phyloP scores from a whole-genome alignment of 73 alveolate genomes.

The Tetrahymena borealis region DNA sequence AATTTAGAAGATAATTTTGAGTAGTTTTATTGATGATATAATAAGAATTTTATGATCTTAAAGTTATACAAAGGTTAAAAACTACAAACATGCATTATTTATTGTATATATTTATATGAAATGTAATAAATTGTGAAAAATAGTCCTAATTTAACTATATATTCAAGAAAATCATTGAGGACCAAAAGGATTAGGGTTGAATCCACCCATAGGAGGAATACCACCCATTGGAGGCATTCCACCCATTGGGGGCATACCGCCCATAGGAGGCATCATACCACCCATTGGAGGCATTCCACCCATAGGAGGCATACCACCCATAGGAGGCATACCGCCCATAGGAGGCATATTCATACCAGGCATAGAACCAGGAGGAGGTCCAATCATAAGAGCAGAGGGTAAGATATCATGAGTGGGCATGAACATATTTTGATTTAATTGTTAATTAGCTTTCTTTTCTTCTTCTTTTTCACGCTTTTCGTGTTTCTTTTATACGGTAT shows the following conservation, averaged over 20 bases:
- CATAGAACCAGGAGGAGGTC: conserved; percentile 3
- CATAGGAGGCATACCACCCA: background rate
- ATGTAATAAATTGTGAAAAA: background rate
- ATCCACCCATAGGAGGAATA: background rate
- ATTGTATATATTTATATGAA: background rate
- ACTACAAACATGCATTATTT: background rate
- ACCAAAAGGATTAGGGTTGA: background rate
- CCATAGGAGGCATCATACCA: background rate
- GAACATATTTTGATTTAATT: background rate
- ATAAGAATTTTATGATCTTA: background rate
- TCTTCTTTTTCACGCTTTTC: conserved; percentile 91
- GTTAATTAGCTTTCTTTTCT: conserved; percentile 52
- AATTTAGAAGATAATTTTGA: background rate
- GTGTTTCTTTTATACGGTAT: conserved; percentile 82
- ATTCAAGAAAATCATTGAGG: background rate
- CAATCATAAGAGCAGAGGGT: background rate
- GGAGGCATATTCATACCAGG: too few species aligned
- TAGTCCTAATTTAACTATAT: background rate
- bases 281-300: background rate
- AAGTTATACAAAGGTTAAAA: background rate
- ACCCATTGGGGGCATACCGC: background rate
- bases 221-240: conserved; percentile 2
- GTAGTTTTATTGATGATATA: background rate
- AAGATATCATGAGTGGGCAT: background rate
- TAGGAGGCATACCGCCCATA: background rate